These are phyloP conservation scores for Candida takata DNA, from an alignment of 805 yeast genomes.

Conservation along the genomic window DNA sequence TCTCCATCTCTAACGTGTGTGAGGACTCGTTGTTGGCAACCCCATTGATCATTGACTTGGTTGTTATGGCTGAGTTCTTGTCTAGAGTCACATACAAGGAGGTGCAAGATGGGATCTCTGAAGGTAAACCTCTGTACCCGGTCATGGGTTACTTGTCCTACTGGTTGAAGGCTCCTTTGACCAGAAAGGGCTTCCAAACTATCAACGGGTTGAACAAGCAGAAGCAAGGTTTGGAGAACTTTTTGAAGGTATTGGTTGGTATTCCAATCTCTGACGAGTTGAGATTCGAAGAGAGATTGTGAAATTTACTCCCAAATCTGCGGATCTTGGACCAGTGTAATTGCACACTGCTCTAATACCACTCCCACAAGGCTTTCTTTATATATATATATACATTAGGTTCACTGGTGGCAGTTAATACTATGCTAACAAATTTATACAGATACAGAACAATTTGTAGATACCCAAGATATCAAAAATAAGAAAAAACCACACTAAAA, in stretches of 20 bases:
- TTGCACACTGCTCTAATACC: too few relatives aligned
- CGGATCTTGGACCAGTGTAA: too few relatives aligned
- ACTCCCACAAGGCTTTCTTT: too few relatives aligned
- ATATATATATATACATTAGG: too few relatives aligned
- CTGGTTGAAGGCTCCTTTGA: conserved; percentile 95
- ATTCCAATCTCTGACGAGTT: conserved; percentile 85
- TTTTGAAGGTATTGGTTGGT: conserved; percentile 83
- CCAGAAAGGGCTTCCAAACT: conserved; percentile 84
- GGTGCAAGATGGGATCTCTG: conserved; percentile 26
- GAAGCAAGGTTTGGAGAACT: conserved; percentile 86
- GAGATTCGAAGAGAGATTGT: conserved; percentile 86
- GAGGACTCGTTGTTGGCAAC: conserved; percentile 94
- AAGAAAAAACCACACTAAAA: too few relatives aligned
- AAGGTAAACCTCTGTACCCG: conserved; percentile 57
- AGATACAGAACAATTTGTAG: too few relatives aligned
- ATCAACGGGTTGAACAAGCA: conserved; percentile 94
- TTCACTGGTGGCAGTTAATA: too few relatives aligned
- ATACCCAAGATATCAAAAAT: too few relatives aligned
- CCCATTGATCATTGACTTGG: conserved; percentile 87
- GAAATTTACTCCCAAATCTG: background rate
- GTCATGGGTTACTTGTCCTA: conserved; percentile 82
- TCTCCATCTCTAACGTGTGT: conserved; percentile 90
- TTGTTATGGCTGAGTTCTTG: conserved; percentile 84
- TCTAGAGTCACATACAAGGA: conserved; percentile 77
- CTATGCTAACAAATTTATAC: too few relatives aligned